phyloP scores from a whole-genome alignment of 2,329 filamentous ascomycete species.

The Fusarium mangiferae region DNA sequence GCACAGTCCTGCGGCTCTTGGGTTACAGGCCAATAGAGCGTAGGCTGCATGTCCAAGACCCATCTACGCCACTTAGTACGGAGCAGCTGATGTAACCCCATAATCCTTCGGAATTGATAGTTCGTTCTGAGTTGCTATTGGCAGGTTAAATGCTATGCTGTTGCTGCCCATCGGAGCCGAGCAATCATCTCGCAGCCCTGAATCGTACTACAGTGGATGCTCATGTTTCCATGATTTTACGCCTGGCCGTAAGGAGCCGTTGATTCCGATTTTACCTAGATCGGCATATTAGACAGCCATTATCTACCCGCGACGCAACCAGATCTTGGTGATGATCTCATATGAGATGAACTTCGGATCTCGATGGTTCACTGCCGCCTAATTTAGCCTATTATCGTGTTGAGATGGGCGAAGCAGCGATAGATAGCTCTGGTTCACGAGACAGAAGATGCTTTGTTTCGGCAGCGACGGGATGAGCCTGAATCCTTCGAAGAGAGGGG shows the following conservation, averaged over 20 bases:
- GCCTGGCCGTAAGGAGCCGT: background rate
- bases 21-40: background rate
- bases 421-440: background rate
- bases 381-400: constrained; percentile 1
- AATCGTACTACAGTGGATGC: background rate
- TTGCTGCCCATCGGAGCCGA: background rate
- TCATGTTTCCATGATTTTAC: background rate
- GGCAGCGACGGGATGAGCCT: background rate
- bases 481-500: constrained; percentile 3
- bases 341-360: background rate
- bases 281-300: background rate
- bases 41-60: background rate
- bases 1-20: background rate
- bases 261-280: background rate
- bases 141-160: background rate
- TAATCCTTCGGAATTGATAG: background rate
- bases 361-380: rapidly evolving
- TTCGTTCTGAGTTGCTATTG: background rate
- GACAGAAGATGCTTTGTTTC: background rate
- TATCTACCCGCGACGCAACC: background rate
- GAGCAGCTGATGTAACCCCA: background rate
- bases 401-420: rapidly evolving
- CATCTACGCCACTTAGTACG: background rate
- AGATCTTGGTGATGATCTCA: background rate
- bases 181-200: background rate